Conservation (phyloP, 2,329 filamentous ascomycete species). For the Cercospora sesami region DNA sequence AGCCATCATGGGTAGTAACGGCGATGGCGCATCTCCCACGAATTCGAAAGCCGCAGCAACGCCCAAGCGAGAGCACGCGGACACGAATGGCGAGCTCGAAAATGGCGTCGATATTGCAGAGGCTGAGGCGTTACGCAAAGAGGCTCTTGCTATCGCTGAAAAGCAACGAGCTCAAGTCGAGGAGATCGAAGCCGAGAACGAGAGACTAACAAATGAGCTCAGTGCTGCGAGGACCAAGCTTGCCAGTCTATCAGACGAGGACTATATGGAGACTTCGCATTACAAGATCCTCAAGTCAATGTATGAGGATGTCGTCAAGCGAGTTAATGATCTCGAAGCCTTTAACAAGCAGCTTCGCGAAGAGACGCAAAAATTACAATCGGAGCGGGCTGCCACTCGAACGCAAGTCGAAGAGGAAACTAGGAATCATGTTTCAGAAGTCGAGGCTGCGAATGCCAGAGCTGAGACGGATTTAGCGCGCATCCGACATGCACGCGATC, state of each 20-base stretch:
- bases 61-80: slow-evolving; percentile 52
- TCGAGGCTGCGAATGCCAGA: slow-evolving; percentile 77
- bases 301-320: slow-evolving; percentile 88
- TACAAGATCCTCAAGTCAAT: slow-evolving; percentile 90
- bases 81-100: slow-evolving; percentile 55
- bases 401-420: slow-evolving; percentile 79
- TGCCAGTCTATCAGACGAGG: slow-evolving; percentile 80
- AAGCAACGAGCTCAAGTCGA: slow-evolving; percentile 91
- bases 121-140: slow-evolving; percentile 72
- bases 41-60: slow-evolving; percentile 42
- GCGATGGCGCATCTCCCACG: slow-evolving; percentile 45
- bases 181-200: slow-evolving; percentile 73
- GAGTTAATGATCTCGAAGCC: slow-evolving; percentile 87
- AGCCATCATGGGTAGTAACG: slow-evolving; percentile 68
- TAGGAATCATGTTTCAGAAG: slow-evolving; percentile 69
- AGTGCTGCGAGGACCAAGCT: slow-evolving; percentile 68
- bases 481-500: slow-evolving; percentile 80
- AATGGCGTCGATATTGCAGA: slow-evolving; percentile 62
- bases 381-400: slow-evolving; percentile 80
- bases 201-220: slow-evolving; percentile 73
- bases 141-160: slow-evolving; percentile 70
- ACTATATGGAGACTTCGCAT: slow-evolving; percentile 86
- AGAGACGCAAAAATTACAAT: slow-evolving; percentile 79
- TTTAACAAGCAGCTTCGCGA: slow-evolving; percentile 81
- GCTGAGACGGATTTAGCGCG: slow-evolving; percentile 83